Conservation (phyloP, 176 grass and related monocot genomes). For the Dactylis glomerata region DNA sequence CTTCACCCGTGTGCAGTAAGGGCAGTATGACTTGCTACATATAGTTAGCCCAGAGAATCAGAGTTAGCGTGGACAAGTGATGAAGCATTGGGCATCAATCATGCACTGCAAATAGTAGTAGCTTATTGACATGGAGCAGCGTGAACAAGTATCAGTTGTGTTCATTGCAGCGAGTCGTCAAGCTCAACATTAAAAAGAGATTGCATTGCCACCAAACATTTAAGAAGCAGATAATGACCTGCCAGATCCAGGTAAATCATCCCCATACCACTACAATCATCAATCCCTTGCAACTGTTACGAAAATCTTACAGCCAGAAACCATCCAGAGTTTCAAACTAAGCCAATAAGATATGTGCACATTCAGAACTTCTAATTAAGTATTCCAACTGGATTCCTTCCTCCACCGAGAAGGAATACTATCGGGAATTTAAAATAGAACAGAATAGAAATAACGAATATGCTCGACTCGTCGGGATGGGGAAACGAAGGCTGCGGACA, state of each 20-base stretch:
- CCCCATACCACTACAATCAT: neutral
- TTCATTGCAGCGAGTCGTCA: neutral
- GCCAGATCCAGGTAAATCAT: neutral
- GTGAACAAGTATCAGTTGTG: neutral
- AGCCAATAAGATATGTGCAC: neutral
- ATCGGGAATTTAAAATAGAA: neutral
- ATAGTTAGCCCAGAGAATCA: slow-evolving; percentile 14
- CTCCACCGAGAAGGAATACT: neutral
- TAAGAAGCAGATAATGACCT: neutral
- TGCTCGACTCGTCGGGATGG: neutral
- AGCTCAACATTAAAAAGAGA: neutral
- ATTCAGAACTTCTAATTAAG: neutral
- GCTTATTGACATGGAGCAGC: neutral
- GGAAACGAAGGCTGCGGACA: neutral
- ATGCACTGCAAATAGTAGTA: neutral
- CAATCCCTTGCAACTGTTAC: neutral
- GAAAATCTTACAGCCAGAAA: neutral
- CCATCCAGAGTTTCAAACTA: neutral
- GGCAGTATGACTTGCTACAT: slow-evolving; percentile 69
- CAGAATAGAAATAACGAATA: neutral
- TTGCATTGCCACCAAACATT: neutral
- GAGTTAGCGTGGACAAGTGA: neutral
- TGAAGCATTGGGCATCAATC: neutral
- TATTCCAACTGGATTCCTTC: neutral
- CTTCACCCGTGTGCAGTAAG: slow-evolving; percentile 53